Percentiles rank a stretch among this genome's conserved stretches.
Evolutionary conservation across 2,329 filamentous ascomycete genomes (phyloP).

Genomic region (Chaetomium sp.): DNA sequence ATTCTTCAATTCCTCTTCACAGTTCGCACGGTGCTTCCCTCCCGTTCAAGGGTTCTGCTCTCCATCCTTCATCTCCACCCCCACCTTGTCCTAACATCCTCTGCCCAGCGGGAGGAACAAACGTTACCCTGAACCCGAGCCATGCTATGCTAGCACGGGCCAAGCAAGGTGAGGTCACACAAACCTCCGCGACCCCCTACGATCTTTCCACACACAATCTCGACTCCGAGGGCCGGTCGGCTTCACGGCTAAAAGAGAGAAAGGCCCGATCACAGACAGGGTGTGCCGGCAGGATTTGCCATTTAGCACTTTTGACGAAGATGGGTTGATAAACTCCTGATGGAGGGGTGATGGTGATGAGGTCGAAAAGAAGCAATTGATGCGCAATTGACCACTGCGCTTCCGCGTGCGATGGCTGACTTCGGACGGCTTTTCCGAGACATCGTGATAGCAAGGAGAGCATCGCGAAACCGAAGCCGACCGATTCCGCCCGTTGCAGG

Average conservation of each 20-base stretch:
- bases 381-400: neutral
- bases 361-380: conserved; percentile 1
- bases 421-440: neutral
- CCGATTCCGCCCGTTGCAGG: no score
- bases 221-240: conserved; percentile 2
- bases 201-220: neutral
- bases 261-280: conserved; percentile 11
- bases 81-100: no score
- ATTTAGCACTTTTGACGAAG: neutral
- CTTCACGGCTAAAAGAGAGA: conserved; percentile 18
- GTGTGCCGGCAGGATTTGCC: conserved; percentile 5
- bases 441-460: no score
- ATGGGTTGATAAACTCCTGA: no score
- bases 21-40: no score
- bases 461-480: no score
- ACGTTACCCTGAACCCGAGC: no score
- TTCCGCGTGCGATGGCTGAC: neutral
- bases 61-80: no score
- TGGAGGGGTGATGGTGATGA: neutral
- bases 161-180: conserved; percentile 2
- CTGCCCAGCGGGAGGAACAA: no score
- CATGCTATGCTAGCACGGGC: no score
- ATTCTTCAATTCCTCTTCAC: no score
- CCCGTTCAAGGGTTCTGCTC: no score
- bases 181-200: conserved; percentile 7